Conservation (phyloP, 2,329 filamentous ascomycete species). For the Orbilia blumenaviensis region DNA sequence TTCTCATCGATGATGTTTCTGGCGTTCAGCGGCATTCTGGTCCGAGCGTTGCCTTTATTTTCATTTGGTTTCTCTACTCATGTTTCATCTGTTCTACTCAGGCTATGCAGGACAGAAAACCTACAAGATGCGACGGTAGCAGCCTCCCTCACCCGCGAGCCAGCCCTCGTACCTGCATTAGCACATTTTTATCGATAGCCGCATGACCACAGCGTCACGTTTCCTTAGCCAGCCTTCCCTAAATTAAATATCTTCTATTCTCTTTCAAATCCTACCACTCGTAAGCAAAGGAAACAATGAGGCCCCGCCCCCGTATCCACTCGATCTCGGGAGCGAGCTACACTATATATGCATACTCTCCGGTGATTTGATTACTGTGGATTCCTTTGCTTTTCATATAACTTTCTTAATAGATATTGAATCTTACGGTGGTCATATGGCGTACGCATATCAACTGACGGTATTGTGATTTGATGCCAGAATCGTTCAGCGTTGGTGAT, state of each 20-base stretch:
- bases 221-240: constrained; percentile 12
- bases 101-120: constrained; percentile 25
- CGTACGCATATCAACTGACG: neutral
- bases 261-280: neutral
- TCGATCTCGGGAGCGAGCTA: neutral
- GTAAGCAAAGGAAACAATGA: constrained; percentile 6
- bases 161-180: constrained; percentile 33
- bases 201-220: constrained; percentile 41
- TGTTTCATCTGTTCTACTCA: constrained; percentile 23
- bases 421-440: neutral
- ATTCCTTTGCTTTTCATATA: neutral
- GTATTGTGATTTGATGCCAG: neutral
- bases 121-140: constrained; percentile 9
- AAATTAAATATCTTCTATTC: constrained; percentile 23
- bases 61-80: constrained; percentile 17
- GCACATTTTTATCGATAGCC: constrained; percentile 17
- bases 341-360: too few species aligned
- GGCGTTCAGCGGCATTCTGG: constrained; percentile 53
- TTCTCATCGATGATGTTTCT: constrained; percentile 25
- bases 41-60: constrained; percentile 49
- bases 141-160: constrained; percentile 34
- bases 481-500: neutral
- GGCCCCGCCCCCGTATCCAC: neutral
- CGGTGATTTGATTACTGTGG: neutral
- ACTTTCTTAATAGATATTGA: neutral